Conservation (phyloP, 2,329 filamentous ascomycete genomes). For the Didymella segeticola region DNA sequence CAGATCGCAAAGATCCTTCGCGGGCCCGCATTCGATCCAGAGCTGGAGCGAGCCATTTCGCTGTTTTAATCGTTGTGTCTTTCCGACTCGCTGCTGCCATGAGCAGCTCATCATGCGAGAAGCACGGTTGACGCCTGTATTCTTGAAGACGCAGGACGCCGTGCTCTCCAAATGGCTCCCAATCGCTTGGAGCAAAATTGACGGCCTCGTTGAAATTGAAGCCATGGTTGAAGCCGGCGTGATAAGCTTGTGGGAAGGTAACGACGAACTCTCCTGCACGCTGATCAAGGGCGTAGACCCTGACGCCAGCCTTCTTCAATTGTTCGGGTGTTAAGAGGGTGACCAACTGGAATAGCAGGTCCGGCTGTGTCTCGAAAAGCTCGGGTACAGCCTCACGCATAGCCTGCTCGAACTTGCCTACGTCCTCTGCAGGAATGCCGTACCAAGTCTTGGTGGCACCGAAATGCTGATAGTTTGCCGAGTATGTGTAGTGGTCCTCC, state of each 20-base stretch:
- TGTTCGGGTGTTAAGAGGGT: slow-evolving; percentile 93
- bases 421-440: slow-evolving; percentile 91
- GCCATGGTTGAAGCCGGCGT: slow-evolving; percentile 95
- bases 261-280: slow-evolving; percentile 94
- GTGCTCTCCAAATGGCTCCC: slow-evolving; percentile 88
- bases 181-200: slow-evolving; percentile 94
- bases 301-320: slow-evolving; percentile 87
- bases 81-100: slow-evolving; percentile 83
- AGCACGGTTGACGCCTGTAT: slow-evolving; percentile 92
- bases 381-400: slow-evolving; percentile 97
- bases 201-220: slow-evolving; percentile 99
- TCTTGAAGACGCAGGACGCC: slow-evolving; percentile 86
- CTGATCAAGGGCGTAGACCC: slow-evolving; percentile 94
- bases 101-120: slow-evolving; percentile 94
- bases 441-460: slow-evolving; percentile 99
- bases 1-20: slow-evolving; percentile 71
- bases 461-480: slow-evolving; percentile 97
- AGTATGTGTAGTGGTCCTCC: slow-evolving; percentile 97
- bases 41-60: slow-evolving; percentile 93
- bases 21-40: slow-evolving; percentile 78
- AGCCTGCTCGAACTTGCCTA: slow-evolving; percentile 91
- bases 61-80: slow-evolving; percentile 82
- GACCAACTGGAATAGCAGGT: slow-evolving; percentile 96
- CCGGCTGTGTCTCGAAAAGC: slow-evolving; percentile 94
- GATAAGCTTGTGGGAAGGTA: slow-evolving; percentile 95